Percentiles rank a stretch among this genome's conserved stretches.
Evolutionary conservation across 805 yeast species (phyloP).

Genomic region (Candida montana): DNA sequence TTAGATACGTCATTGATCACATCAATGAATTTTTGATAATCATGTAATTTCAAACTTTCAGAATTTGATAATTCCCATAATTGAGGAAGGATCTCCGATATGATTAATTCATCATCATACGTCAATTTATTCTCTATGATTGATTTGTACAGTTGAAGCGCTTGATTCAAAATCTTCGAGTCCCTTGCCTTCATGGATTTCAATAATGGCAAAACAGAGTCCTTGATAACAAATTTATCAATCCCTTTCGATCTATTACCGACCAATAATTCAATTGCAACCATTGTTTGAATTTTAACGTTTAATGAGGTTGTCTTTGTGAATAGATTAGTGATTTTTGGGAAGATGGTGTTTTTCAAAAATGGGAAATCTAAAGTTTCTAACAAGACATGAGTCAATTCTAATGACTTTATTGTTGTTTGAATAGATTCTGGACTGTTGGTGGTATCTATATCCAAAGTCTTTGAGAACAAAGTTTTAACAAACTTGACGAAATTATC

Average conservation of each 20-base stretch:
- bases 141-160: conserved; percentile 37
- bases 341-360: conserved; percentile 71
- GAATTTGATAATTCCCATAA: conserved; percentile 46
- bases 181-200: conserved; percentile 74
- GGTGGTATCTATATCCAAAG: conserved; percentile 19
- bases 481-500: conserved; percentile 46
- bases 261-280: conserved; percentile 53
- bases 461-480: conserved; percentile 36
- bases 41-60: conserved; percentile 34
- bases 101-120: conserved; percentile 37
- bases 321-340: conserved; percentile 65
- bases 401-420: conserved; percentile 52
- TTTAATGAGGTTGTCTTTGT: conserved; percentile 79
- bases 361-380: conserved; percentile 58
- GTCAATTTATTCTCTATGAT: conserved; percentile 25
- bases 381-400: conserved; percentile 35
- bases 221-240: conserved; percentile 67
- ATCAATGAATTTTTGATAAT: conserved; percentile 36
- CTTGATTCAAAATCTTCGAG: conserved; percentile 50
- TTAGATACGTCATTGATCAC: conserved; percentile 37
- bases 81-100: conserved; percentile 52
- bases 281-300: conserved; percentile 65
- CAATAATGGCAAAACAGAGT: conserved; percentile 76
- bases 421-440: conserved; percentile 23
- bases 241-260: conserved; percentile 45